Evolutionary conservation across 306 rosid genomes (phyloP), one percentile per base, ranked within the genome.

Genomic region (Sphenostylis stenocarpa): DNA sequence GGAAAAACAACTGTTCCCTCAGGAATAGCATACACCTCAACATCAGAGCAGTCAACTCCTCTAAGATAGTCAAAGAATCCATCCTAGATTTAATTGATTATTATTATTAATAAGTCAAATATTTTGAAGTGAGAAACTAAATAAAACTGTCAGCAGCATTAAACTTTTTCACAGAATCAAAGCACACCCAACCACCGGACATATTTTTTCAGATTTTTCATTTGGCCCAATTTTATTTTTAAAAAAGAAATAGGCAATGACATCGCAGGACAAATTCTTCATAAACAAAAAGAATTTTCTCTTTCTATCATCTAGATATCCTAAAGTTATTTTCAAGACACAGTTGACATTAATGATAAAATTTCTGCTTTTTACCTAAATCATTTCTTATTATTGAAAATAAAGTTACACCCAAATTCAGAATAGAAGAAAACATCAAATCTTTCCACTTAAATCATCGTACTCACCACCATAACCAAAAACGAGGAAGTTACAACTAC

Each of bases 1-100:
- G 99, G 99, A 79, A 96, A 96, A 86, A 92, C 99, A 64, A 85
- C 98, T 1, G 98, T 60, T 57, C 99, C 99, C 88, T 96, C 99
- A 4, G 93, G 74, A 67, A 87, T 73, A 72, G 97, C 90, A 84
- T 87, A 88, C 61, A 96, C 97, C 89, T 96, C 96, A 65, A 96
- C 99, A 80, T 88, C 94, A 20, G 93, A 87, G 78, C 99, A 96
- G 82, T 96, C 87, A 19, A 96, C 68, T 77, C 89, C 97, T 87
- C 94, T 86, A 45, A 96, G 99, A 83, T 92, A 96, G 77, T 92
- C 85, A 84, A 71, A 89, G 84, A 96, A 96, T 47, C 85, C 93
- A 57, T 96, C 99, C 99, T 96, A 86, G 51, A 78, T 85, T 75
- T 29, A 69, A 83, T 63, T 67, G 80, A 69, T 45, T 60, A 4